A percentile compares a stretch with the other conserved stretches of the same genome.
Evolutionary conservation across 2,329 filamentous ascomycete species (phyloP).

Genomic region (Neofusicoccum umdonicola): DNA sequence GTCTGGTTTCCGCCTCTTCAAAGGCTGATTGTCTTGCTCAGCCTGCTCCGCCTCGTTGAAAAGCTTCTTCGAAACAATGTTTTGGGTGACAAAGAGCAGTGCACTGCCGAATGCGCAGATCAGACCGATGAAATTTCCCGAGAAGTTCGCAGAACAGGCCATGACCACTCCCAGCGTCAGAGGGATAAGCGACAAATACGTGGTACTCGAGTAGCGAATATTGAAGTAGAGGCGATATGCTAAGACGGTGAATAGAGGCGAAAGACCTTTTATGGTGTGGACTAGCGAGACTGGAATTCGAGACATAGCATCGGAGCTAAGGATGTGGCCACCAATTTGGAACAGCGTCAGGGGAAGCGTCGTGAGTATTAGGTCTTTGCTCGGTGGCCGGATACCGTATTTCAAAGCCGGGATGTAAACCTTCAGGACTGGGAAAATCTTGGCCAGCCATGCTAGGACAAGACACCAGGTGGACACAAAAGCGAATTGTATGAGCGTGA

Average conservation of each 20-base stretch:
- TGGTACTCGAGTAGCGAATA: conserved; percentile 81
- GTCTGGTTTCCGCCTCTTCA: conserved; percentile 76
- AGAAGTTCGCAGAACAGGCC: conserved; percentile 89
- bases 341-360: conserved; percentile 91
- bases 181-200: conserved; percentile 73
- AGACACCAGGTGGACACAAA: conserved; percentile 90
- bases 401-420: conserved; percentile 73
- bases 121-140: conserved; percentile 86
- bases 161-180: conserved; percentile 93
- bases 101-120: conserved; percentile 85
- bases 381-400: conserved; percentile 78
- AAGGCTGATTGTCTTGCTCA: conserved; percentile 66
- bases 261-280: conserved; percentile 97
- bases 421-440: conserved; percentile 68
- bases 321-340: conserved; percentile 87
- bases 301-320: conserved; percentile 90
- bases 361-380: conserved; percentile 75
- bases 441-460: conserved; percentile 72
- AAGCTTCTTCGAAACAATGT: conserved; percentile 96
- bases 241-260: conserved; percentile 89
- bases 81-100: conserved; percentile 93
- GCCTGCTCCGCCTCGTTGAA: conserved; percentile 91
- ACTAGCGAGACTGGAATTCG: conserved; percentile 96
- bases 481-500: conserved; percentile 90
- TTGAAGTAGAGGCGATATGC: conserved; percentile 88